Evolutionary conservation across 495 filamentous ascomycete species (phyloP).

Genomic region (Pyrenula aspistea): DNA sequence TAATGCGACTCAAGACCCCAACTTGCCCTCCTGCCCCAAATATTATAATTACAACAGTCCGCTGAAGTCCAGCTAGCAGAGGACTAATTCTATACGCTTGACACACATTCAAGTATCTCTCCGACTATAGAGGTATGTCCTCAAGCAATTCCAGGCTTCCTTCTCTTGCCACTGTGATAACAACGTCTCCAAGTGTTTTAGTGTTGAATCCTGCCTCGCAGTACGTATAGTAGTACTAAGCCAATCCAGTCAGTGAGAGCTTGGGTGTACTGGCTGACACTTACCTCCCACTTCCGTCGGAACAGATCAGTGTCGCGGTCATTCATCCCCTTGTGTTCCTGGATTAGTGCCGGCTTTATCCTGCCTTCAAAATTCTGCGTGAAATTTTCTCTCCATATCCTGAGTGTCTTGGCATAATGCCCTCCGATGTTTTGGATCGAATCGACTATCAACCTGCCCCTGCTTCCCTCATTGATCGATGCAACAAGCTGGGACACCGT

Average conservation of each 20-base stretch:
- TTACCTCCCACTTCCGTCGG: slow-evolving; percentile 54
- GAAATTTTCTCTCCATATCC: slow-evolving; percentile 57
- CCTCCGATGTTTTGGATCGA: slow-evolving; percentile 55
- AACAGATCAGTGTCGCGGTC: slow-evolving; percentile 50
- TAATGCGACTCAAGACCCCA: too few relatives aligned
- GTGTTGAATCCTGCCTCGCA: slow-evolving; percentile 61
- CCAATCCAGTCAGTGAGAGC: not conserved
- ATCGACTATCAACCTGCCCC: slow-evolving; percentile 47
- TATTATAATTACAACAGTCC: too few relatives aligned
- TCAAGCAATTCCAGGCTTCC: not conserved
- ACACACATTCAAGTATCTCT: too few relatives aligned
- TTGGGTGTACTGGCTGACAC: slow-evolving; percentile 2
- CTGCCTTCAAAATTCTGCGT: slow-evolving; percentile 40
- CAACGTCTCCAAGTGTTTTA: slow-evolving; percentile 58
- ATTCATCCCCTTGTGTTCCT: slow-evolving; percentile 40
- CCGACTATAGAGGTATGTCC: not conserved
- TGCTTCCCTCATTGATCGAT: slow-evolving; percentile 43
- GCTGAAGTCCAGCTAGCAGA: too few relatives aligned
- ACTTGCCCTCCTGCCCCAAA: too few relatives aligned
- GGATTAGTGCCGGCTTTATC: slow-evolving; percentile 41
- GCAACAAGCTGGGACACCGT: slow-evolving; percentile 50
- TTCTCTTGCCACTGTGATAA: slow-evolving; percentile 24
- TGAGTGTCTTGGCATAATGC: slow-evolving; percentile 55
- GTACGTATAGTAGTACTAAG: slow-evolving; percentile 60
- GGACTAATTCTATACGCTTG: too few relatives aligned